These are phyloP conservation scores for Lathyrus oleraceus DNA, from an alignment of 306 rosid species.

Conservation along the genomic window DNA sequence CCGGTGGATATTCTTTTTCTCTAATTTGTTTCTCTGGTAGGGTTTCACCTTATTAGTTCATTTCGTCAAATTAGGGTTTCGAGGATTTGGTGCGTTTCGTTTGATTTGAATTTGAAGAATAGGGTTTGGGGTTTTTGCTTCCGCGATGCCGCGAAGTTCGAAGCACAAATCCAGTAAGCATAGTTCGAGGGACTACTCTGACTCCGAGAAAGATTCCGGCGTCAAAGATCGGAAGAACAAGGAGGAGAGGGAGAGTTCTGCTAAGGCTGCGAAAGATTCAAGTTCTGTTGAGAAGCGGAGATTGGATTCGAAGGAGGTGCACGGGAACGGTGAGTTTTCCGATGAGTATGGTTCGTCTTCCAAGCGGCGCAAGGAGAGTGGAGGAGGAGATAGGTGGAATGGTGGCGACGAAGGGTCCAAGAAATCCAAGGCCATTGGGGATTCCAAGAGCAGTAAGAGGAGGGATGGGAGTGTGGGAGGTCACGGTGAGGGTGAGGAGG, in stretches of 20 bases:
- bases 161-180: slow-evolving; percentile 95
- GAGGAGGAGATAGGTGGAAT: slow-evolving; percentile 86
- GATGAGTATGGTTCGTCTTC: slow-evolving; percentile 73
- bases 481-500: slow-evolving; percentile 69
- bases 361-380: slow-evolving; percentile 85
- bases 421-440: slow-evolving; percentile 63
- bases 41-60: slow-evolving; percentile 41
- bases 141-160: slow-evolving; percentile 94
- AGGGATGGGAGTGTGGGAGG: slow-evolving; percentile 70
- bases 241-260: slow-evolving; percentile 63
- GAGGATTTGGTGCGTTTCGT: slow-evolving; percentile 17
- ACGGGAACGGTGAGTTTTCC: slow-evolving; percentile 66
- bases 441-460: slow-evolving; percentile 72
- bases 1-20: not conserved
- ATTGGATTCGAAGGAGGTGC: slow-evolving; percentile 71
- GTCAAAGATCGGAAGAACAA: slow-evolving; percentile 79
- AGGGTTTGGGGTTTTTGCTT: slow-evolving; percentile 44
- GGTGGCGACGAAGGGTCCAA: slow-evolving; percentile 76
- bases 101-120: slow-evolving; percentile 31
- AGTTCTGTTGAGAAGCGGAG: slow-evolving; percentile 75
- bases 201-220: slow-evolving; percentile 78
- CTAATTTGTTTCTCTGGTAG: slow-evolving; percentile 32
- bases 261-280: slow-evolving; percentile 63
- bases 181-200: slow-evolving; percentile 85
- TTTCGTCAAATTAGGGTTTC: slow-evolving; percentile 50